Base-by-base conservation (phyloP, 106 monocot genomes). In the Gastrodia elata region DNA sequence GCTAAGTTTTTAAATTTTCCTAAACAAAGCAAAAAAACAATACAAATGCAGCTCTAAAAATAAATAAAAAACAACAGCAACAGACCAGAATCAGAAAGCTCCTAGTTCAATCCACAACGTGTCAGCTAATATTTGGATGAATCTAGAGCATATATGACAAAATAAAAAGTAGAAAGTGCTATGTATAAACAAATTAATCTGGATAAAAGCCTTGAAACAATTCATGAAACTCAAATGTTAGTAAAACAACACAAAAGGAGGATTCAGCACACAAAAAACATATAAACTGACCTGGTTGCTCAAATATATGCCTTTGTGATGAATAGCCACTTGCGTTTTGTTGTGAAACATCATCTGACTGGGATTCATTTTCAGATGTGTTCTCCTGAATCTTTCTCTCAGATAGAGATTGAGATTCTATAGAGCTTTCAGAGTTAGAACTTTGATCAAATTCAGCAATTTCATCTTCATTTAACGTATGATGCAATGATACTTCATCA, bases 271-370 rank as follows among this genome's bases (percentile, higher is more conserved):
- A 38, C 27, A 4, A 48, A 43, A 40, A 70, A 39, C 35, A 34
- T 61, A 3, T n/a, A 11, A 44, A 57, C 24, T 68, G 84, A 96
- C 96, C 92, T 71, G 81, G 71, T 58, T 77, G 78, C 38, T 90
- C 87, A 86, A 84, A 84, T 65, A 56, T 49, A 72, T 82, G 82
- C 34, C 68, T 77, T 72, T 91, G 86, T 64, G 86, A 70, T 67
- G 80, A 77, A 64, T 77, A 88, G 22, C 81, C 64, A 71, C 37
- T 71, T 11, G 76, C 57, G 35, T 71, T 83, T 16, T 78, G 43
- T 34, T 68, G 52, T 68, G 81, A 77, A 38, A 44, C 81, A 33
- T 82, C 87, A 61, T 82, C 74, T 41, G 77, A 30, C 52, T 72
- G 13, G n/a, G 69, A 43, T 79, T 57, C 32, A 59, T 78, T 74